phyloP scores from a whole-genome alignment of 345 rosid species.

The Syzygium aromaticum region DNA sequence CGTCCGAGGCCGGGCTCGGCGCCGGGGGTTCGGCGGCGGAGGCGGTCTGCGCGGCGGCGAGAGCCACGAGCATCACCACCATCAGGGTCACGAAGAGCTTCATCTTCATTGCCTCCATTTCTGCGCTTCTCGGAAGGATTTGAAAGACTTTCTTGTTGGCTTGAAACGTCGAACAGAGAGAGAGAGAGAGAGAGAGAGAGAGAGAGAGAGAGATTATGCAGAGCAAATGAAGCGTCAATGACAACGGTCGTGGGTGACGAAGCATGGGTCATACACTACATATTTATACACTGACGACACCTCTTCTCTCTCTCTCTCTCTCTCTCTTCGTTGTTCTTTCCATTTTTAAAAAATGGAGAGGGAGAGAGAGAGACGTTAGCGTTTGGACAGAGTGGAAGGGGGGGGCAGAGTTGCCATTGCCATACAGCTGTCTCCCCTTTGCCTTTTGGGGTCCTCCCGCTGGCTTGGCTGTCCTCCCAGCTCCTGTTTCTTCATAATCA shows the following conservation, averaged over 20 bases:
- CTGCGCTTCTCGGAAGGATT: not conserved
- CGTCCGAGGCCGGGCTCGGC: conserved; percentile 14
- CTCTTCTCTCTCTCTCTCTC: not conserved
- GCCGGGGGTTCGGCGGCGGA: conserved; percentile 18
- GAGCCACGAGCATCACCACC: conserved; percentile 5
- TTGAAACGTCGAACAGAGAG: not conserved
- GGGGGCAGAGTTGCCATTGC: not conserved
- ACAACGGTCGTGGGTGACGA: not conserved
- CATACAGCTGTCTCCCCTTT: not conserved
- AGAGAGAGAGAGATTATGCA: not conserved
- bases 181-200: not conserved
- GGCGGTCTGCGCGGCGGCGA: conserved; percentile 1
- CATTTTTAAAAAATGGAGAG: not conserved
- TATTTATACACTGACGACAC: not conserved
- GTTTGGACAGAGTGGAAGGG: not conserved
- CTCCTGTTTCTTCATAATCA: not conserved
- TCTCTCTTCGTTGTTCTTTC: not conserved
- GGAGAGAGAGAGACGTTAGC: not conserved
- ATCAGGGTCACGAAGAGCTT: conserved; percentile 3
- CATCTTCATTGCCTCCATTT: conserved; percentile 15
- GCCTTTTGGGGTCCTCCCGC: not conserved
- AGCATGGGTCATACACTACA: not conserved
- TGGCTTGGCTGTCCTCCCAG: not conserved
- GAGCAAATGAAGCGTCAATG: not conserved
- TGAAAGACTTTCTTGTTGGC: not conserved